Evolutionary conservation across 1,284 basidiomycete species (phyloP).

Genomic region (Ustilago nuda): DNA sequence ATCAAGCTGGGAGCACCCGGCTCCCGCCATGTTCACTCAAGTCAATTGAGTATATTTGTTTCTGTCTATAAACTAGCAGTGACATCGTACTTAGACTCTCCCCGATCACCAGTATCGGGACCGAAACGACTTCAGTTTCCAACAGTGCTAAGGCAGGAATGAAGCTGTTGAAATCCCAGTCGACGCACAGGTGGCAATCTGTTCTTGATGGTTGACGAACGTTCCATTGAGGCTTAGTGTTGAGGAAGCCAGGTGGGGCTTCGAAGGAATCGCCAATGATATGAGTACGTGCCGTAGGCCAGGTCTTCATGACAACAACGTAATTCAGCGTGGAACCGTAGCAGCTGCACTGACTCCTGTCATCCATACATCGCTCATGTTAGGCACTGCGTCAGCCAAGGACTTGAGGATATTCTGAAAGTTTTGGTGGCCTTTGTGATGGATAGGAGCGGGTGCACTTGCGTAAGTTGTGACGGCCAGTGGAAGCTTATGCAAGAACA

Average conservation of each 20-base stretch:
- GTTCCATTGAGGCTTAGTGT: constrained; percentile 35
- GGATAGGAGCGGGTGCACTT: constrained; percentile 21
- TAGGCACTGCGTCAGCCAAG: constrained; percentile 11
- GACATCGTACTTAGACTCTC: no score
- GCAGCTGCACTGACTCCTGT: constrained; percentile 35
- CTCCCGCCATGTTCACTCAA: no score
- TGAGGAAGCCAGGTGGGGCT: constrained; percentile 28
- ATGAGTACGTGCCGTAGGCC: constrained; percentile 18
- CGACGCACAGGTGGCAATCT: constrained; percentile 23
- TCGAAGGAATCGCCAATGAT: constrained; percentile 37
- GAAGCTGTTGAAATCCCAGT: constrained; percentile 33
- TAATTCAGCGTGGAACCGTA: constrained; percentile 37
- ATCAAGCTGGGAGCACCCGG: no score
- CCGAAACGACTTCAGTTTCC: no score
- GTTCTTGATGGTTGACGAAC: constrained; percentile 12
- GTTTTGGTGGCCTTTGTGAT: constrained; percentile 37
- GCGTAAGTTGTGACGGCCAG: constrained; percentile 25
- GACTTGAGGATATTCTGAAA: constrained; percentile 26
- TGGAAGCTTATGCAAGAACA: no score
- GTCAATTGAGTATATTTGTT: no score
- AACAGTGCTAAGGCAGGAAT: constrained; percentile 35
- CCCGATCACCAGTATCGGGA: no score
- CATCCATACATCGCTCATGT: constrained; percentile 20
- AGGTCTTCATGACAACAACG: constrained; percentile 22
- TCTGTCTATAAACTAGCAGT: no score